Base-by-base conservation (phyloP, 176 grass and related monocot species). In the Oryza meridionalis region DNA sequence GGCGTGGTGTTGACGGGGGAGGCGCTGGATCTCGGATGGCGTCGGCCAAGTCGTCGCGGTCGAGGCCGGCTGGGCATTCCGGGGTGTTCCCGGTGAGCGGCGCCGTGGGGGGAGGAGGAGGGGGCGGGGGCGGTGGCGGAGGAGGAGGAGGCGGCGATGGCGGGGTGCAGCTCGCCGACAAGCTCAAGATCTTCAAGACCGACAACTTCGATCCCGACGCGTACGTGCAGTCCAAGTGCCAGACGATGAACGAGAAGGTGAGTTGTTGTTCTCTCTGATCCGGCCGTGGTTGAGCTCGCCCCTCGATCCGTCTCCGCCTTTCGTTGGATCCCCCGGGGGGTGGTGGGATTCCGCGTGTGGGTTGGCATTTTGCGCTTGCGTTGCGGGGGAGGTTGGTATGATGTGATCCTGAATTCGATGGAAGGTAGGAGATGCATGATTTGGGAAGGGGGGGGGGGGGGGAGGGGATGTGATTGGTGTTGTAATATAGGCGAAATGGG, bases 121-220 rank as follows among this genome's bases (percentile, higher is more conserved):
- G 75, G 0, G 92, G 65, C 0, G 72, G 77, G 1, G 76, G 78
- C 0, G 62, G 31, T 5, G 69, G 46, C 15, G 84, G 85, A 1
- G 84, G 84, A 6, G 92, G 87, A 1, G 86, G n/a, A n/a, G n/a
- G 68, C 0, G 77, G 82, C 47, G 92, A 94, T 62, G 80, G 85
- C 47, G 93, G 87, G 26, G 93, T 98, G 73, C 96, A 98, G 91
- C 96, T 98, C 37, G 87, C 96, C 12, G 93, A 98, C 81, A 98
- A 98, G 83, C 93, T 98, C 80, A 98, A 98, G 96, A 96, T 98
- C 83, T 98, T 98, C 93, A 98, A 96, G 86, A 98, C 89, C 38
- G 93, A 95, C 62, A 98, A 98, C 69, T 98, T 98, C 81, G 96
- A 98, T 86, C 90, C 93, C 61, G 96, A 98, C 67, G 80, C 93